Evolutionary conservation across 2,329 filamentous ascomycete species (phyloP).

Genomic region (Tolypocladium ovalisporum): DNA sequence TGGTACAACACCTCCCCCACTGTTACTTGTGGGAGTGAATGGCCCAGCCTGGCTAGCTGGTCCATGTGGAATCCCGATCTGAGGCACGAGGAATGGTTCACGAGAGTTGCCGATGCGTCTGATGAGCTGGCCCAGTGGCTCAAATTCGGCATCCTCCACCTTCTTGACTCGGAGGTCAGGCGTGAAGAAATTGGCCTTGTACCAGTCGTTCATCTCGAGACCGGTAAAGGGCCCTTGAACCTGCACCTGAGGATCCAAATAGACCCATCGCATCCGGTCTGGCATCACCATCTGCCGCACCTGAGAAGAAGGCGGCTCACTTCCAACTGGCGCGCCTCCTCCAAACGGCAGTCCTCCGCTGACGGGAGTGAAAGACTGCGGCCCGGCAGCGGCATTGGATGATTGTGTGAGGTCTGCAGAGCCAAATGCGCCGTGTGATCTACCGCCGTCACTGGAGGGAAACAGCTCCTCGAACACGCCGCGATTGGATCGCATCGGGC

Average conservation of each 20-base stretch:
- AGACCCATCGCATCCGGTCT: slow-evolving; percentile 97
- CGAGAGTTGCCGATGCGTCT: slow-evolving; percentile 92
- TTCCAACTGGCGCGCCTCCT: slow-evolving; percentile 19
- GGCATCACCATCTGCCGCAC: slow-evolving; percentile 97
- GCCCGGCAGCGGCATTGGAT: slow-evolving; percentile 16
- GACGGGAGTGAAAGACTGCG: slow-evolving; percentile 25
- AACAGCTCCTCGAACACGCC: slow-evolving; percentile 47
- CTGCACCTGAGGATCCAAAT: slow-evolving; percentile 85
- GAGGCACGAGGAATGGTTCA: slow-evolving; percentile 93
- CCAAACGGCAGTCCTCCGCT: slow-evolving; percentile 23
- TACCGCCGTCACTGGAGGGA: slow-evolving; percentile 21
- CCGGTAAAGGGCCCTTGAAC: slow-evolving; percentile 93
- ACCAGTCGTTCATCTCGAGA: slow-evolving; percentile 99
- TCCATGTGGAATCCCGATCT: slow-evolving; percentile 90
- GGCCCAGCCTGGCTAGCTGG: slow-evolving; percentile 45
- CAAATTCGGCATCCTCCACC: slow-evolving; percentile 85
- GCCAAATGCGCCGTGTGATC: slow-evolving; percentile 24
- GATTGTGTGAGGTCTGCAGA: slow-evolving; percentile 26
- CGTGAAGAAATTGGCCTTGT: slow-evolving; percentile 96
- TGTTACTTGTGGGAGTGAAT: slow-evolving; percentile 37
- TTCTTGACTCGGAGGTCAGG: slow-evolving; percentile 92
- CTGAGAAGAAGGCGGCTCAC: slow-evolving; percentile 51
- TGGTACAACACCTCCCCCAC: slow-evolving; percentile 57
- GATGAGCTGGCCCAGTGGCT: slow-evolving; percentile 89
- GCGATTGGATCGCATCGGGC: slow-evolving; percentile 44